Percentiles rank a stretch among this genome's conserved stretches.
These are phyloP conservation scores for Calonectria leucothoes DNA, from an alignment of 2,329 filamentous ascomycete genomes.

Conservation along the genomic window DNA sequence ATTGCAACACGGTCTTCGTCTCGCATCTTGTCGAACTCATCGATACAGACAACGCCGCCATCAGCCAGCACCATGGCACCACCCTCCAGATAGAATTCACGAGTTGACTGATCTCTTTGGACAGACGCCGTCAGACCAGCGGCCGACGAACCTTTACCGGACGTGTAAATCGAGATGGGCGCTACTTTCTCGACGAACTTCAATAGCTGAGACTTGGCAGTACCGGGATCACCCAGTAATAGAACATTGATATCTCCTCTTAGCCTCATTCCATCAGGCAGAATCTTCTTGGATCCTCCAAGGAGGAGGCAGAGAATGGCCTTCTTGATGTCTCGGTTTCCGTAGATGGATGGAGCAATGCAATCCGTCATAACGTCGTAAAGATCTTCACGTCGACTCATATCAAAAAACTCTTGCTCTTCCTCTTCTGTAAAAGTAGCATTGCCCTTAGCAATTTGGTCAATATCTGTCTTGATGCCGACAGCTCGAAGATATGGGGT, in stretches of 20 bases:
- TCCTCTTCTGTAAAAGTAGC: slow-evolving; percentile 92
- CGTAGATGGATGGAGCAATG: slow-evolving; percentile 97
- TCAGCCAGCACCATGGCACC: slow-evolving; percentile 99
- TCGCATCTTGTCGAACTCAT: slow-evolving; percentile 99
- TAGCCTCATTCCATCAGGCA: slow-evolving; percentile 97
- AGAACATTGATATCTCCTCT: slow-evolving; percentile 98
- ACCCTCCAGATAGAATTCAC: slow-evolving; percentile 98
- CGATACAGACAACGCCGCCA: slow-evolving; percentile 96
- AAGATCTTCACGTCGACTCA: slow-evolving; percentile 91
- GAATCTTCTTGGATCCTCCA: slow-evolving; percentile 96
- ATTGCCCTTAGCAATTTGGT: slow-evolving; percentile 88
- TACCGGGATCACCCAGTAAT: slow-evolving; percentile 96
- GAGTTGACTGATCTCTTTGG: slow-evolving; percentile 88
- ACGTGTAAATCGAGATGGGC: slow-evolving; percentile 98
- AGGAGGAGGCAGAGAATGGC: slow-evolving; percentile 93
- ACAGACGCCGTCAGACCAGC: slow-evolving; percentile 98
- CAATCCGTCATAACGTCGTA: slow-evolving; percentile 91
- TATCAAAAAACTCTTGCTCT: slow-evolving; percentile 93
- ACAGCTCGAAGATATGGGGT: slow-evolving; percentile 95
- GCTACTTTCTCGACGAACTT: slow-evolving; percentile 98
- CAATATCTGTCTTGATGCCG: slow-evolving; percentile 90
- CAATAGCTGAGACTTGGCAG: slow-evolving; percentile 94
- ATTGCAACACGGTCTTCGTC: slow-evolving; percentile 98
- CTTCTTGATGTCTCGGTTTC: slow-evolving; percentile 96
- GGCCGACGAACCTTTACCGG: slow-evolving; percentile 96